Percentiles rank a stretch among this genome's conserved stretches.
Conservation (phyloP, 495 filamentous ascomycete genomes). For the Aspergillus saccharolyticus region DNA sequence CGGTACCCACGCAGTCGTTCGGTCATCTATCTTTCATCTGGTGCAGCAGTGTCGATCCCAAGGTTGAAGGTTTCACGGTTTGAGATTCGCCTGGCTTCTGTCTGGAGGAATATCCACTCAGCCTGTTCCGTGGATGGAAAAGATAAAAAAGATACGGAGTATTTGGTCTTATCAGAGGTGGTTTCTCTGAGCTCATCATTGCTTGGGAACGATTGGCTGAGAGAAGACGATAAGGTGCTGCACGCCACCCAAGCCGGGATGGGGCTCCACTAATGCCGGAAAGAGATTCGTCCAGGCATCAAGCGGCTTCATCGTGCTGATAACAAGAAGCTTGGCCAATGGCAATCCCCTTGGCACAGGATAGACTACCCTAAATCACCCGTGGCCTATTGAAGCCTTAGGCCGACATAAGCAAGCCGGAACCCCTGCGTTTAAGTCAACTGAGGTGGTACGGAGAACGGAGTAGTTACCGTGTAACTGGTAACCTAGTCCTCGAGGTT, state of each 20-base stretch:
- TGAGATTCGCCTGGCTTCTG: background rate
- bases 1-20: too few species aligned
- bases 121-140: background rate
- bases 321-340: slow-evolving; percentile 12
- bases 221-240: slow-evolving; percentile 20
- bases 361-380: slow-evolving; percentile 4
- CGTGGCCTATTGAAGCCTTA: too few species aligned
- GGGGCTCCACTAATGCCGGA: slow-evolving; percentile 7
- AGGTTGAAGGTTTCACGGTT: background rate
- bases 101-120: background rate
- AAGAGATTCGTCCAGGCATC: slow-evolving; percentile 5
- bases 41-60: background rate
- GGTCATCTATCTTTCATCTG: background rate
- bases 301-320: slow-evolving; percentile 8
- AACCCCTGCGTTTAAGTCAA: too few species aligned
- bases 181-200: slow-evolving; percentile 20
- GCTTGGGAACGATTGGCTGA: slow-evolving; percentile 16
- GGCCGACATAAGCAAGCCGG: too few species aligned
- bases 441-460: too few species aligned
- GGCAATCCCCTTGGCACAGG: background rate
- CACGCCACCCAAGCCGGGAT: slow-evolving; percentile 13
- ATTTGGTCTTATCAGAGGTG: slow-evolving; percentile 9
- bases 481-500: too few species aligned
- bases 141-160: background rate
- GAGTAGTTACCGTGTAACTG: too few species aligned